Base-by-base conservation (phyloP, 1,284 basidiomycete genomes). In the Sporisorium iseilematis-ciliati region DNA sequence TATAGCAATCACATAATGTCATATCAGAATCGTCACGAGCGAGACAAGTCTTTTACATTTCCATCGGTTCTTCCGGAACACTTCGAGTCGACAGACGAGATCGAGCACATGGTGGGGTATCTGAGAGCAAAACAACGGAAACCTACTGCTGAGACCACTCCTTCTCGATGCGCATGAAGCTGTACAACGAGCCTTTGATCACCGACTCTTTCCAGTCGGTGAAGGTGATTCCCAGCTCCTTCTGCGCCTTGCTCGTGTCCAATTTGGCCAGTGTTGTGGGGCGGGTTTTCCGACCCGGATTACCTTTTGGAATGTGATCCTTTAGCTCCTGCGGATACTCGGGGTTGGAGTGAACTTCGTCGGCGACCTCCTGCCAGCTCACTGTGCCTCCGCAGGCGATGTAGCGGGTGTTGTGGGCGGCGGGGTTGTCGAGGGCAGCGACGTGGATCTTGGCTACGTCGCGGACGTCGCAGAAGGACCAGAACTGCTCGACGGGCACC, bases 81-180 rank as follows among this genome's bases (percentile, higher is more conserved):
- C 20, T 23, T 21, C 18, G 21, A 38, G n/a, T 48, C 29, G 26
- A 43, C 4, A 61, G 51, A n/a, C n/a, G n/a, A n/a, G n/a, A n/a
- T n/a, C n/a, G n/a, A n/a, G n/a, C n/a, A n/a, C 60, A 51, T 38
- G 16, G 18, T n/a, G 35, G 59, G 59, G 55, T 53, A 67, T 67
- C 50, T 42, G 35, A 29, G 25, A 31, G 7, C 7, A 20, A 40
- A 41, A 43, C 12, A 26, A 16, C 35, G 12, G 33, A 21, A 18
- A 48, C 2, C 18, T 35, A 45, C 53, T 55, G 53, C 21, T 38
- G 25, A 41, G 46, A 48, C 70, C 74, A 73, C n/a, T 48, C 55
- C 65, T 77, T 73, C 23, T 77, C 74, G 54, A 77, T 72, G 31
- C 69, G 57, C 25, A 76, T 33, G 26, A 76, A 72, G 61, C 65